Base-by-base conservation (phyloP, 352 stramenopile genomes). In the Phytophthora megakarya region DNA sequence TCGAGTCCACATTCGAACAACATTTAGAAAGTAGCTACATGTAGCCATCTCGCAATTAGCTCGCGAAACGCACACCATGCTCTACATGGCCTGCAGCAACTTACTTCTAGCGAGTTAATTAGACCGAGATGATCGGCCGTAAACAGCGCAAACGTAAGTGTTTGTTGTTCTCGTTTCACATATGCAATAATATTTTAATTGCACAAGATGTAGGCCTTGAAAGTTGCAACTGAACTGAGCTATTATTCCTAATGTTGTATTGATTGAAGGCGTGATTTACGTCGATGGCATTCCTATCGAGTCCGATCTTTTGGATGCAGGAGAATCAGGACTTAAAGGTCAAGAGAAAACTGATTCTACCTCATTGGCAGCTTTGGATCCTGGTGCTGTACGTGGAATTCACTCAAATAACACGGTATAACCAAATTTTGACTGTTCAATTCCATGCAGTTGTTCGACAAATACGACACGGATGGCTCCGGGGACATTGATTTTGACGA, bases 401-500 rank as follows among this genome's bases (percentile, higher is more conserved):
- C 5, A 25, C 15, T n/a, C 23, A 40, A 21, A 40, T 11, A 11
- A 35, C 30, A 21, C 46, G 33, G 16, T 6, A 2, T 28, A 6
- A 37, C 23, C 26, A 35, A 25, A 26, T 43, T 46, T 12, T 10
- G 13, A 30, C n/a, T 25, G 25, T 45, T 10, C 46, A 21, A 12
- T 9, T 57, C 18, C 10, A 15, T 59, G 42, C 37, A 94, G 86
- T 74, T 94, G 30, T 94, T 94, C 49, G 76, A 90, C 59, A 92
- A 94, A 51, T 94, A 93, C 64, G 84, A 94, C 61, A 55, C 74
- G 10, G 86, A 94, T 35, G 76, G 77, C 13, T 93, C 84, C 3
- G 86, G 84, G 6, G 84, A 84, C 21, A 93, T 94, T 32, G 84
- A 92, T 59, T 72, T 90, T 26, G 68, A 89, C 3, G 86, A 94